A percentile compares a stretch with the other conserved stretches of the same genome.
These are phyloP conservation scores for Leptographium lundbergii DNA, from an alignment of 2,329 filamentous ascomycete genomes.

Conservation along the genomic window DNA sequence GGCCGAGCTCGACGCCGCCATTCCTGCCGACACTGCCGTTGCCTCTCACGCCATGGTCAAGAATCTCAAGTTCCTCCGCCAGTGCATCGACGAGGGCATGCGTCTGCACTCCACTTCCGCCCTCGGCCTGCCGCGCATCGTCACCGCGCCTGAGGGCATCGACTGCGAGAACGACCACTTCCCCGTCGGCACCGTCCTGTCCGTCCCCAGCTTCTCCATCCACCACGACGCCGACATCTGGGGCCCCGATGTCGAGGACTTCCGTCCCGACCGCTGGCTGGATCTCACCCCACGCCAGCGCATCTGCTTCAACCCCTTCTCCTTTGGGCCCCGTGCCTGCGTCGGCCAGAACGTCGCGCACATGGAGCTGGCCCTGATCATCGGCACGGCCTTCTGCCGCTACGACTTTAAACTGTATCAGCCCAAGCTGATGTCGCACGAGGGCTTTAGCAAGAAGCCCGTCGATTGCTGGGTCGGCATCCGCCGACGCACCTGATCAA, in stretches of 20 bases:
- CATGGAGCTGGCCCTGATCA: slow-evolving; percentile 10
- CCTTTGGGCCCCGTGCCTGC: slow-evolving; percentile 9
- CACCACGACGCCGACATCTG: slow-evolving; percentile 13
- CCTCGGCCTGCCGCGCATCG: slow-evolving; percentile 9
- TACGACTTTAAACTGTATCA: slow-evolving; percentile 9
- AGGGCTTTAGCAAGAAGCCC: slow-evolving; percentile 10
- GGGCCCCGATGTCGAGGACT: slow-evolving; percentile 16
- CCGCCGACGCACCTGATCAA: not conserved
- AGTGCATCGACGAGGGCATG: slow-evolving; percentile 10
- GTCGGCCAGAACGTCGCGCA: slow-evolving; percentile 11
- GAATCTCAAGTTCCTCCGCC: slow-evolving; percentile 6
- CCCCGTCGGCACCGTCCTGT: slow-evolving; percentile 9
- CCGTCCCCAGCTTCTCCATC: slow-evolving; percentile 8
- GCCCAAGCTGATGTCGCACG: slow-evolving; percentile 3
- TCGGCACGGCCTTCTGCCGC: slow-evolving; percentile 9
- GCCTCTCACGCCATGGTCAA: slow-evolving; percentile 5
- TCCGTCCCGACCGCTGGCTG: slow-evolving; percentile 16
- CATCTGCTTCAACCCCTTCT: slow-evolving; percentile 10
- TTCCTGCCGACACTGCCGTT: not conserved
- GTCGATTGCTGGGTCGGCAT: slow-evolving; percentile 9
- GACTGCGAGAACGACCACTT: slow-evolving; percentile 3
- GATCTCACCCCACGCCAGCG: slow-evolving; percentile 7
- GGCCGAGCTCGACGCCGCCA: slow-evolving; percentile 7
- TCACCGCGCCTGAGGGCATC: slow-evolving; percentile 7
- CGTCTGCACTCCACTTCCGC: slow-evolving; percentile 9